These are phyloP conservation scores for Poa annua DNA, from an alignment of 176 grass and related monocot species.

Conservation along the genomic window DNA sequence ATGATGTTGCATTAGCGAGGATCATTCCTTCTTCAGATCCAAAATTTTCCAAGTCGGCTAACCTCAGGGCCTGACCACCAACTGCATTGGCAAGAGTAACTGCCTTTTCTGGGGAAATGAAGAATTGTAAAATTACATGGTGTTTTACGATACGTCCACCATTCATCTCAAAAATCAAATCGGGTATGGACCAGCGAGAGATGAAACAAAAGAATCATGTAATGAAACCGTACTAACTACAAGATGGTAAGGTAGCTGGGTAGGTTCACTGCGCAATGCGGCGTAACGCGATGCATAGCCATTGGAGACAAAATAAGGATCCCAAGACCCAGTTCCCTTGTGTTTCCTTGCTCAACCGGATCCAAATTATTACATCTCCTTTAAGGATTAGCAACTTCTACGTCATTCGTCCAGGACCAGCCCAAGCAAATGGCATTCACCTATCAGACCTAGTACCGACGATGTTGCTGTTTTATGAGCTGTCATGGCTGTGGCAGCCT, in stretches of 20 bases:
- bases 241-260: constrained; percentile 12
- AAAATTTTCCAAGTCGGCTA: constrained; percentile 86
- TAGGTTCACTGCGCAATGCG: background rate
- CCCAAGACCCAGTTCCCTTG: background rate
- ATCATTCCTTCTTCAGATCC: constrained; percentile 83
- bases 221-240: background rate
- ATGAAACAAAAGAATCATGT: constrained; percentile 21
- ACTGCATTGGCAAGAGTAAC: constrained; percentile 75
- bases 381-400: background rate
- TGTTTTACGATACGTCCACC: background rate
- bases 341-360: background rate
- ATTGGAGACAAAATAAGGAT: background rate
- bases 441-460: background rate
- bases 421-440: background rate
- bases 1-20: constrained; percentile 95
- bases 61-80: constrained; percentile 70
- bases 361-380: background rate
- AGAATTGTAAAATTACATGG: constrained; percentile 35
- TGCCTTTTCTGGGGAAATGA: constrained; percentile 68
- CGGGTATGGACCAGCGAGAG: constrained; percentile 15
- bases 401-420: background rate
- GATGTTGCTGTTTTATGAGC: background rate
- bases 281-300: background rate
- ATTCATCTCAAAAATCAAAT: constrained; percentile 28
- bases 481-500: background rate